Conservation (phyloP, 164 flowering plant species). For the Chimonanthus praecox region DNA sequence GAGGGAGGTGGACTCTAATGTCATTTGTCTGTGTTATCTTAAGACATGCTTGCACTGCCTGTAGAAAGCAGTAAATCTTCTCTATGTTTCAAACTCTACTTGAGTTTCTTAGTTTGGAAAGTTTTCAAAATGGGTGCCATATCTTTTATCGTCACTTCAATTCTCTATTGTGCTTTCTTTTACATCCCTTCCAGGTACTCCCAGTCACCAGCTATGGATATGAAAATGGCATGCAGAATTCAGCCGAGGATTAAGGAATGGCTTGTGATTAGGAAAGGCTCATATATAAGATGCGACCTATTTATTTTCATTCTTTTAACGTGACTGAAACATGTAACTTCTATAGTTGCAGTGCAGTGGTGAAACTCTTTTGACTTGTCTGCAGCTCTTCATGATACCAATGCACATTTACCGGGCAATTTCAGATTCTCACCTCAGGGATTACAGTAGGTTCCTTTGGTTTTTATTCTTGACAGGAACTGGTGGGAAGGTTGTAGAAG, state of each 20-base stretch:
- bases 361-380: too few relatives aligned
- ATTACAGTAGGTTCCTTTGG: too few relatives aligned
- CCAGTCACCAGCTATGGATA: background rate
- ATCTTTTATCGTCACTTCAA: background rate
- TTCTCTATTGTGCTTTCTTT: slow-evolving; percentile 8
- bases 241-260: too few relatives aligned
- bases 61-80: background rate
- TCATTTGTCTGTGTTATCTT: background rate
- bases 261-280: background rate
- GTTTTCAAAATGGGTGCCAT: background rate
- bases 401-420: too few relatives aligned
- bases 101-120: background rate
- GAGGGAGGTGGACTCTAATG: slow-evolving; percentile 46
- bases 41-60: background rate
- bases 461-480: too few relatives aligned
- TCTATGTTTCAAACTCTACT: background rate
- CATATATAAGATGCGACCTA: background rate
- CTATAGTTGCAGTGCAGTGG: too few relatives aligned
- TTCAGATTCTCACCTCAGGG: too few relatives aligned
- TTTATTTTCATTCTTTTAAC: too few relatives aligned
- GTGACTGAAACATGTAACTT: too few relatives aligned
- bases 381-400: too few relatives aligned
- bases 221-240: background rate
- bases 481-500: too few relatives aligned
- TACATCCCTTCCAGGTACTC: slow-evolving; percentile 5